Evolutionary conservation across 1,284 basidiomycete genomes (phyloP).

Genomic region (Anthracocystis panici-leucophaei): DNA sequence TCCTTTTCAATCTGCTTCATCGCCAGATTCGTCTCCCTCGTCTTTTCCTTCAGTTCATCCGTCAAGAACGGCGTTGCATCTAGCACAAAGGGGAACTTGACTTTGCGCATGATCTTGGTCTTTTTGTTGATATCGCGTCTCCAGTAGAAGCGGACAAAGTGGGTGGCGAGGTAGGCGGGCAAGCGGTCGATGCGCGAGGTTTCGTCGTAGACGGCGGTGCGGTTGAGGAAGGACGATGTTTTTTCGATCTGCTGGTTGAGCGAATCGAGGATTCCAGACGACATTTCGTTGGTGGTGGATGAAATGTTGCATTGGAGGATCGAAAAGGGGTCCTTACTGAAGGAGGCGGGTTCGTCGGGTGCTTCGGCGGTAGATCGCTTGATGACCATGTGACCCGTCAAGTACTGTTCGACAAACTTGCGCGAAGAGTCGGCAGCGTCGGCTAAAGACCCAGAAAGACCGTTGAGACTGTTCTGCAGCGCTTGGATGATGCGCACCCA

Average conservation of each 20-base stretch:
- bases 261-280: conserved; percentile 84
- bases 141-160: conserved; percentile 97
- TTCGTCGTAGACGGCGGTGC: conserved; percentile 86
- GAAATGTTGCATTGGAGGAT: conserved; percentile 95
- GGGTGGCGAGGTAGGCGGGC: conserved; percentile 83
- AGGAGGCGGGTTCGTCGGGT: conserved; percentile 79
- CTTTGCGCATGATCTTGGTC: conserved; percentile 79
- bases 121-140: conserved; percentile 84
- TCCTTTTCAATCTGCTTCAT: conserved; percentile 85
- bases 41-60: conserved; percentile 80
- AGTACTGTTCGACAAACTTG: conserved; percentile 83
- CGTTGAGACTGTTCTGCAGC: conserved; percentile 75
- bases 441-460: conserved; percentile 23
- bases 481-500: conserved; percentile 87
- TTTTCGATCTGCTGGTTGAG: conserved; percentile 89
- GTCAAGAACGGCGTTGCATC: conserved; percentile 87
- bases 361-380: conserved; percentile 77
- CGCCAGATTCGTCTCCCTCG: conserved; percentile 78
- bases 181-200: conserved; percentile 84
- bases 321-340: conserved; percentile 79
- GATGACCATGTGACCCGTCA: conserved; percentile 84
- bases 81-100: conserved; percentile 88
- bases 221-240: conserved; percentile 80
- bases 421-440: conserved; percentile 28
- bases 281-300: conserved; percentile 86